These are phyloP conservation scores for Russula griseocarnosa DNA, from an alignment of 768 basidiomycete genomes.

Conservation along the genomic window DNA sequence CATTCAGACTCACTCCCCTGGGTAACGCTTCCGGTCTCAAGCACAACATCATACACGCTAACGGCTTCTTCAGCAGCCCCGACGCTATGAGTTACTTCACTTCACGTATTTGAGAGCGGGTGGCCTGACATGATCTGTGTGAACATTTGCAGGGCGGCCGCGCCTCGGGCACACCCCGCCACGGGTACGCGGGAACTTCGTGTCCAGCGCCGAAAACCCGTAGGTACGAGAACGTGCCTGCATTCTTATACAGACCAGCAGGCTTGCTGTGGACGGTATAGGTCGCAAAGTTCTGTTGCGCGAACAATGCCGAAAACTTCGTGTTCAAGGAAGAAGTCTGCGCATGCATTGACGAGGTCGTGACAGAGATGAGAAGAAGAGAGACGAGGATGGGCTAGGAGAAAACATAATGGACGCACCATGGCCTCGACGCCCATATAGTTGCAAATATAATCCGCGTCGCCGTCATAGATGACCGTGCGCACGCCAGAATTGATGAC, in stretches of 20 bases:
- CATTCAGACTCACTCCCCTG: not conserved
- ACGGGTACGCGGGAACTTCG: conserved; percentile 35
- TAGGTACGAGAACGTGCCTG: conserved; percentile 54
- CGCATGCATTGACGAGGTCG: not conserved
- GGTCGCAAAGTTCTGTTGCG: conserved; percentile 42
- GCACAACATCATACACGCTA: not conserved
- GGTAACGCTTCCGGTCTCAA: not conserved
- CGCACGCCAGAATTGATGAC: conserved; percentile 57
- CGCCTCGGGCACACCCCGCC: conserved; percentile 31
- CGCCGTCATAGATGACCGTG: conserved; percentile 52
- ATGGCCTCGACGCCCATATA: conserved; percentile 56
- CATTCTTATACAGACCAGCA: conserved; percentile 55
- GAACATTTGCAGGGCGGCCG: conserved; percentile 37
- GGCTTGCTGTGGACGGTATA: conserved; percentile 49
- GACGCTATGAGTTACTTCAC: conserved; percentile 4
- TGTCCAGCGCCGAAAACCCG: conserved; percentile 47
- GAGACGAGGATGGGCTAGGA: not conserved
- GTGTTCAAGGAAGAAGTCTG: conserved; percentile 49
- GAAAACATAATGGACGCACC: conserved; percentile 34
- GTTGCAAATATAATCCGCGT: conserved; percentile 57
- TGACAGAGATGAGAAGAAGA: not conserved
- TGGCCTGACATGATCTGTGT: conserved; percentile 36
- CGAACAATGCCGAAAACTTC: conserved; percentile 42
- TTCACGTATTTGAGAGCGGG: conserved; percentile 31
- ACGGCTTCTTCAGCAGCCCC: not conserved